Evolutionary conservation across 176 grass and related monocot genomes (phyloP), one percentile per base, ranked within the genome.

Genomic region (Stipa capillata): DNA sequence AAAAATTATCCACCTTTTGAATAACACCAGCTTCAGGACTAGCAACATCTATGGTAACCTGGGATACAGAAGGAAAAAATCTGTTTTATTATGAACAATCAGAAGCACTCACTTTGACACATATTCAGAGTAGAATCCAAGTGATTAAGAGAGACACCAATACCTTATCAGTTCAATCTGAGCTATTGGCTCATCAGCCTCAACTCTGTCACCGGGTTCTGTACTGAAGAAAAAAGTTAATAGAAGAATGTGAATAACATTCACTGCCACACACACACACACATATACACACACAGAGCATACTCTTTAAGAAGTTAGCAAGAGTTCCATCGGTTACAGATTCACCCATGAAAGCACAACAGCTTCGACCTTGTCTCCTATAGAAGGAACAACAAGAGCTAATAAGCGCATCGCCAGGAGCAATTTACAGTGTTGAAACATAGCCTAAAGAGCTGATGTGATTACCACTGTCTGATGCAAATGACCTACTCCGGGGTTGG

Each of bases 161-260:
- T 80, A 94, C 92, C 90, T 99, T 99, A 73, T 95, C 96, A 72
- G 96, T 99, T 99, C 96, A 85, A 99, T 87, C 86, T 99, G 96
- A 11, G 90, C 96, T 84, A 99, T 99, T 17, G 86, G 78, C 72
- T 99, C 96, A 52, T 99, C 96, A 41, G 87, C 79, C 73, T 92
- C 86, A 70, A 99, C 92, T 74, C 88, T 89, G 55, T 95, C 96
- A 31, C 96, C 90, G 3, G 90, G 92, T 82, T 95, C 96, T 99
- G 90, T 83, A 78, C 81, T 43, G 54, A 59, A 73, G 20, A n/a
- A n/a, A 80, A 27, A 74, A 41, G 37, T 85, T 77, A 77, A 54
- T 12, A n/a, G 13, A 13, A 31, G 14, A 86, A 66, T 43, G 11
- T 65, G 14, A 53, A 79, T 35, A 23, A 14, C 4, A 16, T 59